Evolutionary conservation across 73 alveolate species (phyloP).

Genomic region (Effrenium voratum): DNA sequence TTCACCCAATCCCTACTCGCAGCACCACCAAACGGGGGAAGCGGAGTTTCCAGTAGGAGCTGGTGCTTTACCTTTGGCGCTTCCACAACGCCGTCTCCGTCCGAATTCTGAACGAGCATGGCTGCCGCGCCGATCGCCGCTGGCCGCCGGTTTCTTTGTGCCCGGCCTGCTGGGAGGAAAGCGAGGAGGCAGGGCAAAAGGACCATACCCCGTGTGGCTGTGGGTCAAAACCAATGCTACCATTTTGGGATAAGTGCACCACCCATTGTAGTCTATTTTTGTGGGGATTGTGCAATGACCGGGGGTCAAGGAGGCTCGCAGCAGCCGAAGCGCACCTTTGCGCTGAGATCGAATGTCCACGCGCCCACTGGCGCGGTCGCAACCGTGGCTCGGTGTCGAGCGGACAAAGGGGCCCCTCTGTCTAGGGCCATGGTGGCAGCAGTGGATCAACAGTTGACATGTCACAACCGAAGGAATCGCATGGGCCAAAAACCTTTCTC

Average conservation of each 20-base stretch:
- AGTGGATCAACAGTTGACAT: too few species aligned
- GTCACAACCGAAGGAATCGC: too few species aligned
- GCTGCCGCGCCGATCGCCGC: slow-evolving; percentile 64
- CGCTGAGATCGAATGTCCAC: too few species aligned
- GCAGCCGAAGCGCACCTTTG: background rate
- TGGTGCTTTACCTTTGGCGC: slow-evolving; percentile 75
- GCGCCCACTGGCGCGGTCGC: too few species aligned
- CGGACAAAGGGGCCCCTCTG: too few species aligned
- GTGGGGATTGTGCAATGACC: background rate
- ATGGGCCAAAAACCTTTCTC: too few species aligned
- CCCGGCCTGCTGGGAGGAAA: slow-evolving; percentile 12
- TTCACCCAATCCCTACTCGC: too few species aligned
- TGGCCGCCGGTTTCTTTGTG: slow-evolving; percentile 70
- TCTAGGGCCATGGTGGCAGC: too few species aligned
- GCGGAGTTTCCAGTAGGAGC: background rate
- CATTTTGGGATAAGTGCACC: background rate
- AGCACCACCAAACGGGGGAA: background rate
- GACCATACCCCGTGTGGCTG: too few species aligned
- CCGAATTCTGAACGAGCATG: slow-evolving; percentile 33
- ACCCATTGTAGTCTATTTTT: background rate
- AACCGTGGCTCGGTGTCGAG: too few species aligned
- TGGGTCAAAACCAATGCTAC: background rate
- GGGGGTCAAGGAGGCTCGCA: background rate
- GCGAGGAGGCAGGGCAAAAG: background rate
- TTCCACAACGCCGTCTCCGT: slow-evolving; percentile 64